These are phyloP conservation scores for Kwoniella heveanensis DNA, from an alignment of 768 basidiomycete species.

Conservation along the genomic window DNA sequence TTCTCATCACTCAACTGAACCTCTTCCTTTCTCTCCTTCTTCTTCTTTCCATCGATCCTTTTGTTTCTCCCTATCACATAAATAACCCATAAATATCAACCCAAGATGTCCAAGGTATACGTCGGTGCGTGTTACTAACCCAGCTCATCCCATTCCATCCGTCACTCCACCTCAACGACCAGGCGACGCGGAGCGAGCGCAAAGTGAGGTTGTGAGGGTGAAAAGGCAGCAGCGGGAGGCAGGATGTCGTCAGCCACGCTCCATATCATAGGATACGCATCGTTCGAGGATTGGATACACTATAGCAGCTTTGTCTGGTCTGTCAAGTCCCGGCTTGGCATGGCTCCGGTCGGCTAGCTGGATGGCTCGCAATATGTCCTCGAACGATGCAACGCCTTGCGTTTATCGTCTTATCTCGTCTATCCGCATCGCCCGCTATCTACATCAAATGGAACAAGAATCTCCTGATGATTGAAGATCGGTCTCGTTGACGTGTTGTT, in stretches of 20 bases:
- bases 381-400: conserved; percentile 21
- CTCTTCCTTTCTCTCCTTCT: conserved; percentile 9
- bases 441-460: too few relatives aligned
- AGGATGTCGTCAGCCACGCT: background rate
- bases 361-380: conserved; percentile 7
- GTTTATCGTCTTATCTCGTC: background rate
- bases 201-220: background rate
- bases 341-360: conserved; percentile 1
- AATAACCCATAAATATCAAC: background rate
- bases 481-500: conserved; percentile 20
- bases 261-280: conserved; percentile 5
- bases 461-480: background rate
- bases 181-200: background rate
- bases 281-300: conserved; percentile 9
- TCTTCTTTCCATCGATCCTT: conserved; percentile 6
- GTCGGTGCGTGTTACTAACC: conserved; percentile 45
- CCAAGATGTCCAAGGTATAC: conserved; percentile 53
- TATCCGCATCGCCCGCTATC: background rate
- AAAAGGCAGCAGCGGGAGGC: background rate
- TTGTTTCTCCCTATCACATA: conserved; percentile 3
- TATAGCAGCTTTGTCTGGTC: background rate
- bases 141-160: background rate
- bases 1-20: background rate
- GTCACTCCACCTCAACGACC: background rate
- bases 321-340: background rate